These are phyloP conservation scores for Neurospora sp. DNA, from an alignment of 495 filamentous ascomycete genomes.

Conservation along the genomic window DNA sequence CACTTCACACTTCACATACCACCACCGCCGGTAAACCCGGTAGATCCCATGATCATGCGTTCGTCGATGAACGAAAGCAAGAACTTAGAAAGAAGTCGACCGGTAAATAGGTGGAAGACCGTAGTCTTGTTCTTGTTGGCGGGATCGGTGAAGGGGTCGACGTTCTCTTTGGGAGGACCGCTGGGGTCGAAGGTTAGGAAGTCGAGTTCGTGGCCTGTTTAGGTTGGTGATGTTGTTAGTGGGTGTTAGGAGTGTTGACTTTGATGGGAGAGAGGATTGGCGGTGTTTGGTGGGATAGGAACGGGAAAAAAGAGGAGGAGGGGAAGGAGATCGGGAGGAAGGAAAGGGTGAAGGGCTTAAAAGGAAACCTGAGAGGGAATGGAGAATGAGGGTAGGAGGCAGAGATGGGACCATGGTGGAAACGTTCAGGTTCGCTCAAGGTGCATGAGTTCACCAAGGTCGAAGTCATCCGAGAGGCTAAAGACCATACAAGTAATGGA, in stretches of 20 bases:
- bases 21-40: neutral
- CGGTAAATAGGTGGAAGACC: constrained; percentile 22
- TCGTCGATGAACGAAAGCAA: constrained; percentile 41
- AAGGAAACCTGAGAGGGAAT: neutral
- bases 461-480: too few species aligned
- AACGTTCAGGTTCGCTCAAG: neutral
- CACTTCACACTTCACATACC: neutral
- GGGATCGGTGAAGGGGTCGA: neutral
- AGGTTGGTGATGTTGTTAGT: constrained; percentile 10
- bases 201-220: constrained; percentile 36
- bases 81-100: constrained; percentile 39
- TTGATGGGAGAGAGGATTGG: neutral
- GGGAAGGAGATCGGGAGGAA: too few species aligned
- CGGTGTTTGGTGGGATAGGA: neutral
- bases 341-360: neutral
- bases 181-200: constrained; percentile 35
- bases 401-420: neutral
- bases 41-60: constrained; percentile 1
- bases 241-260: neutral
- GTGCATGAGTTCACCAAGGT: neutral
- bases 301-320: neutral
- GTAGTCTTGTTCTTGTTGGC: neutral
- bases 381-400: neutral
- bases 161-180: constrained; percentile 33
- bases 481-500: neutral